A percentile compares a stretch with the other conserved stretches of the same genome.
These are phyloP conservation scores for Exserohilum turcica DNA, from an alignment of 2,329 filamentous ascomycete genomes.

Conservation along the genomic window DNA sequence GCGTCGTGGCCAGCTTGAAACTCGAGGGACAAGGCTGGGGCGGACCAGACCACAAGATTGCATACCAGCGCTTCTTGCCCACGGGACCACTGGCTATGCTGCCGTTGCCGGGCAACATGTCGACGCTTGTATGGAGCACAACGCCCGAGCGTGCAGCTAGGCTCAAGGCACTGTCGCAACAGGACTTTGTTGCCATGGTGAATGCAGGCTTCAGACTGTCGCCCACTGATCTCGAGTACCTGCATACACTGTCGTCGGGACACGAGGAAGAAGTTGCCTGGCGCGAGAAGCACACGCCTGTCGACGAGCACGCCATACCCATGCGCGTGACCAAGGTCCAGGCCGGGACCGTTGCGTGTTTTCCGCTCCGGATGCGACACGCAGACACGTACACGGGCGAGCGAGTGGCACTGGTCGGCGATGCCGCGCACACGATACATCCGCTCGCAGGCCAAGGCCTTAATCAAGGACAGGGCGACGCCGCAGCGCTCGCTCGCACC, in stretches of 20 bases:
- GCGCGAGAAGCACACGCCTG: slow-evolving; percentile 73
- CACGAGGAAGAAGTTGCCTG: slow-evolving; percentile 79
- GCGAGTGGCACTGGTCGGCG: slow-evolving; percentile 88
- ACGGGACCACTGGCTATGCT: slow-evolving; percentile 90
- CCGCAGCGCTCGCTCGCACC: slow-evolving; percentile 74
- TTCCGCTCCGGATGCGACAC: slow-evolving; percentile 88
- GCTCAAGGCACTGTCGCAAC: slow-evolving; percentile 73
- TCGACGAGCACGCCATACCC: slow-evolving; percentile 60
- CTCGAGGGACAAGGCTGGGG: slow-evolving; percentile 61
- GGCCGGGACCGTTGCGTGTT: slow-evolving; percentile 79
- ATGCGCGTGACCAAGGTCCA: slow-evolving; percentile 73
- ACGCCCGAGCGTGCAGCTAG: slow-evolving; percentile 77
- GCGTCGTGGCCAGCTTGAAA: slow-evolving; percentile 85
- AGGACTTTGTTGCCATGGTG: slow-evolving; percentile 83
- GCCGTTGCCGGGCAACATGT: slow-evolving; percentile 80
- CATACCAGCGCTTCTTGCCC: slow-evolving; percentile 94
- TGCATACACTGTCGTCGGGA: slow-evolving; percentile 66
- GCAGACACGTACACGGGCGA: slow-evolving; percentile 92
- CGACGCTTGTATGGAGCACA: slow-evolving; percentile 94
- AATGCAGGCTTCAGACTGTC: slow-evolving; percentile 90
- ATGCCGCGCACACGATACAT: slow-evolving; percentile 94
- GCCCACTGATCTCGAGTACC: slow-evolving; percentile 78
- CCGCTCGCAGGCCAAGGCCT: slow-evolving; percentile 93
- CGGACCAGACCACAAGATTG: slow-evolving; percentile 64
- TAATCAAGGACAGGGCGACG: slow-evolving; percentile 90